phyloP scores from a whole-genome alignment of 2,329 filamentous ascomycete genomes.

The Ophiostoma sp. region DNA sequence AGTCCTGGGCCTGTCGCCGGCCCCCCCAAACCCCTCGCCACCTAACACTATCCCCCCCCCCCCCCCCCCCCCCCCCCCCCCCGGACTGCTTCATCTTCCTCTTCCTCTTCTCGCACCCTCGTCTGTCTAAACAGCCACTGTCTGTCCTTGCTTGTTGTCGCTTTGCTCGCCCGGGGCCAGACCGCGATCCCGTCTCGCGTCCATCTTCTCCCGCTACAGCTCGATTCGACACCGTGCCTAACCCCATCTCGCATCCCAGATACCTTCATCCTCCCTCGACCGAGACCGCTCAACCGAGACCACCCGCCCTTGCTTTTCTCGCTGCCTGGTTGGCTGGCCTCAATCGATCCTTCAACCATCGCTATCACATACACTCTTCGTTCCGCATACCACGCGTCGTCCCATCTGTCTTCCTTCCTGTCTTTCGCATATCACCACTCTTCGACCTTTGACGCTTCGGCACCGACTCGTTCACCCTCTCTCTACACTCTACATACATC shows the following conservation, averaged over 20 bases:
- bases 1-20: too few species aligned
- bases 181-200: conserved; percentile 3
- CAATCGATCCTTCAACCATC: conserved; percentile 5
- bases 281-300: conserved; percentile 7
- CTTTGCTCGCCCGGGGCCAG: background rate
- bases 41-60: too few species aligned
- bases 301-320: conserved; percentile 34
- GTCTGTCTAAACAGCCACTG: background rate
- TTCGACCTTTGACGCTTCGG: background rate
- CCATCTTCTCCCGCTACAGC: background rate
- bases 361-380: background rate
- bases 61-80: background rate
- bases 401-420: background rate
- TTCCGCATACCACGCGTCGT: background rate
- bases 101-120: background rate
- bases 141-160: background rate
- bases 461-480: conserved; percentile 19
- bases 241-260: conserved; percentile 5
- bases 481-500: conserved; percentile 27
- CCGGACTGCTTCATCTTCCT: too few species aligned
- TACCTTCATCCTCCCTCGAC: background rate
- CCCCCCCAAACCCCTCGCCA: background rate
- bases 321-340: conserved; percentile 18
- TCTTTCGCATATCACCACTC: background rate
- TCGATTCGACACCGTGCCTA: background rate